Percentiles rank a stretch among this genome's conserved stretches.
Evolutionary conservation across 2,329 filamentous ascomycete species (phyloP).

Genomic region (Cladosporium austrohemisphaericum): DNA sequence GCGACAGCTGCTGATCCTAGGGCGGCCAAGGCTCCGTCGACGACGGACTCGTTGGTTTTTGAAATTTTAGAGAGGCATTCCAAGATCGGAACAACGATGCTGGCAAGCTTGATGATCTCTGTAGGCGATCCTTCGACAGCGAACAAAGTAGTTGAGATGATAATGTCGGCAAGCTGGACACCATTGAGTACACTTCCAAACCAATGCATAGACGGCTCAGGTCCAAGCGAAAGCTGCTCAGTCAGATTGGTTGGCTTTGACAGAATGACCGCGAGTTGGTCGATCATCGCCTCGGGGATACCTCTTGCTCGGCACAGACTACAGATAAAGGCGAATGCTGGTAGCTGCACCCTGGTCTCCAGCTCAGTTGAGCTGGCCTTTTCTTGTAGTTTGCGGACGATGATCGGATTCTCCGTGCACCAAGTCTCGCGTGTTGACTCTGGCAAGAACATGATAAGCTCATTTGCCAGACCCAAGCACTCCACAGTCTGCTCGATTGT

Average conservation of each 20-base stretch:
- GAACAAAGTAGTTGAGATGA: slow-evolving; percentile 1
- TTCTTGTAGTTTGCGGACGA: slow-evolving; percentile 34
- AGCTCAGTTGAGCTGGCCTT: slow-evolving; percentile 26
- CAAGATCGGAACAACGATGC: not conserved
- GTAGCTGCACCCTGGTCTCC: slow-evolving; percentile 21
- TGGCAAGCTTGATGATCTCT: not conserved
- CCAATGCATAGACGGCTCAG: slow-evolving; percentile 1
- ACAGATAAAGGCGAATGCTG: slow-evolving; percentile 26
- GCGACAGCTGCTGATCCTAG: slow-evolving; percentile 8
- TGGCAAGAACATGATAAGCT: slow-evolving; percentile 29
- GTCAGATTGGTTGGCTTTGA: not conserved
- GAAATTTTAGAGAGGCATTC: not conserved
- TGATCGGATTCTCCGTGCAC: slow-evolving; percentile 28
- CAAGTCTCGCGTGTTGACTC: slow-evolving; percentile 28
- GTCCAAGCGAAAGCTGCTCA: not conserved
- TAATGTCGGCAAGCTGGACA: slow-evolving; percentile 7
- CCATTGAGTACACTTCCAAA: slow-evolving; percentile 5
- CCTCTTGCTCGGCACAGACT: slow-evolving; percentile 4
- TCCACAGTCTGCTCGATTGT: slow-evolving; percentile 19
- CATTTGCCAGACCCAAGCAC: slow-evolving; percentile 27
- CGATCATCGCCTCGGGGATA: slow-evolving; percentile 8
- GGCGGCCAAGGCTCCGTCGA: slow-evolving; percentile 4
- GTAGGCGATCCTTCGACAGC: not conserved
- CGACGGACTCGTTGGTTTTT: slow-evolving; percentile 3
- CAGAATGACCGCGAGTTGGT: not conserved